Evolutionary conservation across 75 land plant species (phyloP).

Genomic region (Pseudotsuga menziesii): DNA sequence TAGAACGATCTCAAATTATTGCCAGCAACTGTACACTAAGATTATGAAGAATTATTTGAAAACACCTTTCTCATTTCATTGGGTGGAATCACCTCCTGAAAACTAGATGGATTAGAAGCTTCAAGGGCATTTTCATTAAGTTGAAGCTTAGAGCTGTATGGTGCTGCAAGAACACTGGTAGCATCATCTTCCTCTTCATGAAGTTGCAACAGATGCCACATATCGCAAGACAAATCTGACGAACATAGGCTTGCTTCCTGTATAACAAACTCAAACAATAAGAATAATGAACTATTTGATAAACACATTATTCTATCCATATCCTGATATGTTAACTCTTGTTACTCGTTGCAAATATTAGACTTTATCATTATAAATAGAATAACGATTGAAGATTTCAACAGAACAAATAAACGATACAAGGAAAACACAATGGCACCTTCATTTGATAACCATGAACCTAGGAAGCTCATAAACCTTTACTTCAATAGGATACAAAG

Average conservation of each 20-base stretch:
- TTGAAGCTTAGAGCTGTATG: slow-evolving; percentile 33
- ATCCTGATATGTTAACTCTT: no score
- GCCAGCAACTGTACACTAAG: not conserved
- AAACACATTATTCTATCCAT: no score
- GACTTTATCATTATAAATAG: no score
- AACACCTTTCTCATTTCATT: not conserved
- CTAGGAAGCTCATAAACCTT: not conserved
- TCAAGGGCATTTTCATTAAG: slow-evolving; percentile 15
- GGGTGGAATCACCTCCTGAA: slow-evolving; percentile 15
- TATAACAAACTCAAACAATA: not conserved
- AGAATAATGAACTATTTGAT: no score
- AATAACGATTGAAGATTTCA: not conserved
- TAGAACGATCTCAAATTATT: not conserved
- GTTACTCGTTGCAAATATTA: no score
- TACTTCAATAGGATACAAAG: not conserved
- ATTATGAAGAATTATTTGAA: not conserved
- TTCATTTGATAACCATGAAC: not conserved
- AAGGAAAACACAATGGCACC: not conserved
- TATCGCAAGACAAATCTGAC: slow-evolving; percentile 65
- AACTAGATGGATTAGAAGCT: slow-evolving; percentile 4
- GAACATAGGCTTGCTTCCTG: slow-evolving; percentile 38
- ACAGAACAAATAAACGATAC: not conserved
- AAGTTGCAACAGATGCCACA: slow-evolving; percentile 67
- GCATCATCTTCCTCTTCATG: slow-evolving; percentile 95
- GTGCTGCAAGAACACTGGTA: slow-evolving; percentile 37